These are phyloP conservation scores for Selenicereus undatus DNA, from an alignment of 148 eudicot species.

Conservation along the genomic window DNA sequence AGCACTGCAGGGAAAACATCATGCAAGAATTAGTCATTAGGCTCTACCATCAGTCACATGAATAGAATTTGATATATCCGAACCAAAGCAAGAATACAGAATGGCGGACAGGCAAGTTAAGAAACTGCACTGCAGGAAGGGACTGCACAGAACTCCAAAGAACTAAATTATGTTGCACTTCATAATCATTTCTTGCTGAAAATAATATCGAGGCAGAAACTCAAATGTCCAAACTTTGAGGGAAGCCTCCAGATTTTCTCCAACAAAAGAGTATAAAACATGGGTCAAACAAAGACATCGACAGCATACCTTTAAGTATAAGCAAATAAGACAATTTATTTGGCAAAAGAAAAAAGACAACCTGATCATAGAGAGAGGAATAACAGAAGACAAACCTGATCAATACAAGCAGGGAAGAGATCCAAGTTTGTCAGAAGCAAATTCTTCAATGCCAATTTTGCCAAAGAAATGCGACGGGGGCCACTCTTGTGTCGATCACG, in stretches of 20 bases:
- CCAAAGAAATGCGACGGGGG: slow-evolving; percentile 79
- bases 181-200: not conserved
- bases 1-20: slow-evolving; percentile 52
- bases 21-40: not conserved
- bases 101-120: slow-evolving; percentile 2
- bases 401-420: slow-evolving; percentile 97
- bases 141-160: not conserved
- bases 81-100: not conserved
- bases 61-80: too few relatives aligned
- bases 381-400: slow-evolving; percentile 26
- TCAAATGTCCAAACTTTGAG: not conserved
- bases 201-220: not conserved
- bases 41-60: not conserved
- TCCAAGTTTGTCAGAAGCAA: slow-evolving; percentile 91
- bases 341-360: too few relatives aligned
- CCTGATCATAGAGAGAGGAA: too few relatives aligned
- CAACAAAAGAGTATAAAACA: not conserved
- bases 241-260: not conserved
- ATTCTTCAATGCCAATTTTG: slow-evolving; percentile 90
- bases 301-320: not conserved
- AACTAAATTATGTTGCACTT: not conserved
- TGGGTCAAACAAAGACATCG: not conserved
- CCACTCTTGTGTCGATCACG: slow-evolving; percentile 96
- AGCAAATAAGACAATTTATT: not conserved
- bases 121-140: not conserved